Base-by-base conservation (phyloP, 1,139 yeast genomes). In the Yamadazyma sp. region DNA sequence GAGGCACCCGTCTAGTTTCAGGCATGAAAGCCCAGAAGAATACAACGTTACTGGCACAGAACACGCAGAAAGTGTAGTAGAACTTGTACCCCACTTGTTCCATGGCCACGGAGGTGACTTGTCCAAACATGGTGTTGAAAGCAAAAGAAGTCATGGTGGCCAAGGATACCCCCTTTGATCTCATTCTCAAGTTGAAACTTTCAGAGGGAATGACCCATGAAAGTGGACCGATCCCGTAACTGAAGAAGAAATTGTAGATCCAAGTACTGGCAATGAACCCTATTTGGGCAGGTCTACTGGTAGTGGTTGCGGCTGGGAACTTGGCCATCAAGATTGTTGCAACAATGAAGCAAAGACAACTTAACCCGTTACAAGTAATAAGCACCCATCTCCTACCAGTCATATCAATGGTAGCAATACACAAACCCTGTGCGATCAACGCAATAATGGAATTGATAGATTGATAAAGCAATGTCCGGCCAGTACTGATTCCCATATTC, bases 381-480 rank as follows among this genome's bases (percentile, higher is more conserved):
- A 49, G 36, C 1, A 44, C 48, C 49, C 50, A 45, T 46, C 53
- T 46, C 40, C 53, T 47, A 20, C 53, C 53, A 7, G 50, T 44
- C 24, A 39, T 33, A 41, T 49, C 53, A 39, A 49, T 48, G 17
- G 54, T 64, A 24, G 47, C 74, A 67, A 39, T 79, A 51, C 36
- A 82, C 70, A 52, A 80, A 4, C 43, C 53, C 39, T 49, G 53
- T 17, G 51, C 53, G 22, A 49, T 36, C 22, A 49, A 41, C 3
- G 53, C 83, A 40, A 77, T 66, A 42, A 79, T 75, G 20, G 81
- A 67, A 48, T 75, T 74, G 28, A 77, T 77, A 59, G 83, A 83
- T 49, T 82, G 82, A 25, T 48, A 56, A 25, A 54, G 44, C 18
- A 54, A 46, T 7, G 56, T 54, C 26, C 43, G 44, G 15, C 33